Conservation (phyloP, 2,329 filamentous ascomycete genomes). For the Ascocoryne sarcoides region DNA sequence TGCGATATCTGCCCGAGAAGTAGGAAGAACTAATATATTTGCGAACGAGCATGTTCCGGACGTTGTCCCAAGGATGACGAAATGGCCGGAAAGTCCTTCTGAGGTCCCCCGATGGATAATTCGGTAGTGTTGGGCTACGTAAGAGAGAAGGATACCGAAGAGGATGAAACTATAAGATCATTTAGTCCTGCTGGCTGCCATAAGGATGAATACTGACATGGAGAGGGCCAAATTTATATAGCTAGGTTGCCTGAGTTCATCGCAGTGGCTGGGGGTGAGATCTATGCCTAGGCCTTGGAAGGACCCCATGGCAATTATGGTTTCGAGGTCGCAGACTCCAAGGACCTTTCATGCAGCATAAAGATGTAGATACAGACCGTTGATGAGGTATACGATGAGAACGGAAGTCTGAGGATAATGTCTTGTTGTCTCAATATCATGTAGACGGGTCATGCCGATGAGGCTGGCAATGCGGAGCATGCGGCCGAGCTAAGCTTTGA, state of each 20-base stretch:
- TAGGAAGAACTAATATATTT: constrained; percentile 84
- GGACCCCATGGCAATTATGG: constrained; percentile 19
- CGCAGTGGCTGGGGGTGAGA: constrained; percentile 33
- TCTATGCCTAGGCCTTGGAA: constrained; percentile 8
- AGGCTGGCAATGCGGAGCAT: too few species aligned
- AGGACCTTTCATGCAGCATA: too few species aligned
- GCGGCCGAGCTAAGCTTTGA: too few species aligned
- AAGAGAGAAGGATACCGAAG: constrained; percentile 81
- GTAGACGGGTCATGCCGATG: too few species aligned
- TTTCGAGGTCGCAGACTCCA: too few species aligned
- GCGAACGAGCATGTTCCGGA: constrained; percentile 82
- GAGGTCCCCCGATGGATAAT: constrained; percentile 81
- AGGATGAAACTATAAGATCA: constrained; percentile 51
- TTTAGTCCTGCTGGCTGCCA: not conserved
- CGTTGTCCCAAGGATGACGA: constrained; percentile 86
- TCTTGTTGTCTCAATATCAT: too few species aligned
- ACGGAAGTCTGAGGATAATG: too few species aligned
- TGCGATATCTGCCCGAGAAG: constrained; percentile 70
- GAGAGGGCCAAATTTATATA: constrained; percentile 44
- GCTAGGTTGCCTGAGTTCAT: constrained; percentile 41
- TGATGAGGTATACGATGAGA: too few species aligned
- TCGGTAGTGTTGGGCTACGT: constrained; percentile 88
- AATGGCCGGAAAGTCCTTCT: constrained; percentile 92
- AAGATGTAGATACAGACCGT: too few species aligned
- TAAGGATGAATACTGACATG: constrained; percentile 33